Evolutionary conservation across 2,329 filamentous ascomycete genomes (phyloP).

Genomic region (Aspergillus luchuensis): DNA sequence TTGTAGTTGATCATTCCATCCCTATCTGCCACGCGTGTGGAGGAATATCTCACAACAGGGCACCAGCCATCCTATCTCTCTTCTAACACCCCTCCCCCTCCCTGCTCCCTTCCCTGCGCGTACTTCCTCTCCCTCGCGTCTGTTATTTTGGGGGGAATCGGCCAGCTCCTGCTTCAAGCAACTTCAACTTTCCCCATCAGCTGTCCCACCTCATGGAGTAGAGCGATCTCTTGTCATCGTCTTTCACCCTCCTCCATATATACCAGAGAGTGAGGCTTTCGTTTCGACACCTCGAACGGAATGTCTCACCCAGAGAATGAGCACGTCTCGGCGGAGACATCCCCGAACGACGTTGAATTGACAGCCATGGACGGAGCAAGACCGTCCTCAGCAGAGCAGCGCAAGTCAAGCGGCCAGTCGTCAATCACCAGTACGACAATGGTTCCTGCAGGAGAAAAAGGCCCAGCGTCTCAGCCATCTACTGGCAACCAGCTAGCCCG

Average conservation of each 20-base stretch:
- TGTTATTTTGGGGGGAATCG: background rate
- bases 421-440: conserved; percentile 28
- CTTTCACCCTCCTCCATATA: background rate
- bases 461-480: conserved; percentile 18
- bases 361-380: conserved; percentile 7
- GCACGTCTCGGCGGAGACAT: conserved; percentile 8
- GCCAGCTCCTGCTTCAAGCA: background rate
- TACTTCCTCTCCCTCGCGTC: background rate
- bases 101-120: background rate
- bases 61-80: background rate
- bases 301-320: conserved; percentile 17
- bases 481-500: conserved; percentile 11
- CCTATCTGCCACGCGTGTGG: conserved; percentile 3
- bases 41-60: background rate
- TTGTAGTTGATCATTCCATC: conserved; percentile 2
- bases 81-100: background rate
- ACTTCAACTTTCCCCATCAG: background rate
- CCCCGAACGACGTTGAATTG: conserved; percentile 7
- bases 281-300: background rate
- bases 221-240: background rate
- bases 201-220: conserved; percentile 18
- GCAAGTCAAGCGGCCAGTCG: conserved; percentile 20
- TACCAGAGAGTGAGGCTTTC: background rate
- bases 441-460: conserved; percentile 19
- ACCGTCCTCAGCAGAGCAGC: conserved; percentile 15